Percentiles rank a stretch among this genome's conserved stretches.
phyloP scores from a whole-genome alignment of 2,329 filamentous ascomycete genomes.

The Aspergillus ochraceus region DNA sequence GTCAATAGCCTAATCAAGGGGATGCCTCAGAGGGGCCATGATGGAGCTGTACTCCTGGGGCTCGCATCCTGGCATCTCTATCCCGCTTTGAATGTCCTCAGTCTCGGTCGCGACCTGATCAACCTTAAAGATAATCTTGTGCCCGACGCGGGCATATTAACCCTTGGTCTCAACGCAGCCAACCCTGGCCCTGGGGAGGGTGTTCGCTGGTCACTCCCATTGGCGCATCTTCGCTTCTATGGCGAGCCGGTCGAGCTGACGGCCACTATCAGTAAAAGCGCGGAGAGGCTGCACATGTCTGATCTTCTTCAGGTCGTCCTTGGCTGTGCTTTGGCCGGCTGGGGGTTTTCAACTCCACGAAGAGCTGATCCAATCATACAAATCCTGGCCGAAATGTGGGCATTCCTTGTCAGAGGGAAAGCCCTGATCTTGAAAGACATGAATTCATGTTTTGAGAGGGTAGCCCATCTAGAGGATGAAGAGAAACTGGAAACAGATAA shows the following conservation, averaged over 20 bases:
- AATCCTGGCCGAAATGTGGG: background rate
- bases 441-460: background rate
- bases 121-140: slow-evolving; percentile 2
- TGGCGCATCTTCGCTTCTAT: slow-evolving; percentile 12
- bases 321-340: background rate
- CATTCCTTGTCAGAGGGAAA: background rate
- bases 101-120: background rate
- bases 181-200: slow-evolving; percentile 6
- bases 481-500: background rate
- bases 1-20: slow-evolving; percentile 6
- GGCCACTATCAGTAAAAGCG: background rate
- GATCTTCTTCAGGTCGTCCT: background rate
- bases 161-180: slow-evolving; percentile 3
- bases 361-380: background rate
- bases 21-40: slow-evolving; percentile 4
- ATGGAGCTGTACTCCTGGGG: slow-evolving; percentile 6
- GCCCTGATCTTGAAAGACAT: background rate
- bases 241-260: background rate
- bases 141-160: slow-evolving; percentile 1
- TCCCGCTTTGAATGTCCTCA: slow-evolving; percentile 6
- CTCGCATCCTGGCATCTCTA: slow-evolving; percentile 12
- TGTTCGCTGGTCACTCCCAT: slow-evolving; percentile 12
- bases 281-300: background rate
- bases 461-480: background rate
- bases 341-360: background rate